Percentiles rank a stretch among this genome's conserved stretches.
These are phyloP conservation scores for Galerina sulciceps DNA, from an alignment of 768 basidiomycete species.

Conservation along the genomic window DNA sequence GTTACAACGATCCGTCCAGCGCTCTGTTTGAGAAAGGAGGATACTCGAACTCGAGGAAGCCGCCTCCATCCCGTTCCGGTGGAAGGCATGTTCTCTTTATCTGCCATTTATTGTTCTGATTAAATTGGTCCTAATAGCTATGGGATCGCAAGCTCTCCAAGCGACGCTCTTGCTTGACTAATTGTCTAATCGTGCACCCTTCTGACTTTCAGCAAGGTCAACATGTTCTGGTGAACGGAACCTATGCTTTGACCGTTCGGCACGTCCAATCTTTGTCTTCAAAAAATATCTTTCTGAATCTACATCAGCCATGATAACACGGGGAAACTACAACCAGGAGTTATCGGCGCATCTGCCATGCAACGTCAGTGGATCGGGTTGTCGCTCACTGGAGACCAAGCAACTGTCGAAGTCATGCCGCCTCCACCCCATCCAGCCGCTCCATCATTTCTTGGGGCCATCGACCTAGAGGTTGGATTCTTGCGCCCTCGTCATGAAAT, in stretches of 20 bases:
- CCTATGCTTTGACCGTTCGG: slow-evolving; percentile 76
- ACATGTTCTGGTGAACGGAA: slow-evolving; percentile 77
- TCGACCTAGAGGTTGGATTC: slow-evolving; percentile 84
- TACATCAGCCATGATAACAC: slow-evolving; percentile 77
- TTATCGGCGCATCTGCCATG: slow-evolving; percentile 74
- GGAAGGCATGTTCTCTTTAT: slow-evolving; percentile 30
- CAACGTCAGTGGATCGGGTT: slow-evolving; percentile 93
- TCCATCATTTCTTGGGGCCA: slow-evolving; percentile 70
- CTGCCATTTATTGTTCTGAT: not conserved
- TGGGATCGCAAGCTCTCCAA: slow-evolving; percentile 63
- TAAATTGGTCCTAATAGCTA: slow-evolving; percentile 40
- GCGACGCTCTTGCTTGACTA: slow-evolving; percentile 74
- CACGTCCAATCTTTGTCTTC: slow-evolving; percentile 33
- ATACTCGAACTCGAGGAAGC: slow-evolving; percentile 47
- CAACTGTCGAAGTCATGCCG: slow-evolving; percentile 69
- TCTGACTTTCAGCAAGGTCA: slow-evolving; percentile 74
- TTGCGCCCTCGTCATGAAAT: slow-evolving; percentile 55
- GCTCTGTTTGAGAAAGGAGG: slow-evolving; percentile 55
- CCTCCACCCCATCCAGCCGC: slow-evolving; percentile 51
- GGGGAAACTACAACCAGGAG: slow-evolving; percentile 66
- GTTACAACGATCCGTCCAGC: slow-evolving; percentile 57
- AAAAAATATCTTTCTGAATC: not conserved
- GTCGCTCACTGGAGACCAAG: slow-evolving; percentile 75
- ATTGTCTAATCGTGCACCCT: slow-evolving; percentile 81
- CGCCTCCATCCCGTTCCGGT: slow-evolving; percentile 34